These are phyloP conservation scores for Rhodotorula sp. DNA, from an alignment of 1,284 basidiomycete species.

Conservation along the genomic window DNA sequence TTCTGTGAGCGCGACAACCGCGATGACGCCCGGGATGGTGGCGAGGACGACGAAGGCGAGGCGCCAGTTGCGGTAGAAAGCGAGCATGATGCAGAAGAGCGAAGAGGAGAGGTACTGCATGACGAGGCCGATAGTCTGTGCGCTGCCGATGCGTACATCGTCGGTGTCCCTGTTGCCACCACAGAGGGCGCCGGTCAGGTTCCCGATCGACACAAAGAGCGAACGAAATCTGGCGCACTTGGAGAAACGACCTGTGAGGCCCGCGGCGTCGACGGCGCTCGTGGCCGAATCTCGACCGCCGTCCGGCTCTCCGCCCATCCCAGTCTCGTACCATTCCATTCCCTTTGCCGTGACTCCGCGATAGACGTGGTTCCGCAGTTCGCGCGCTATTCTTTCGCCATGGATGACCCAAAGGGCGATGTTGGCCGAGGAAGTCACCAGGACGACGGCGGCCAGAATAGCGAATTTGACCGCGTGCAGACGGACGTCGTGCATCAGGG, in stretches of 20 bases:
- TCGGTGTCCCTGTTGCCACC: conserved; percentile 74
- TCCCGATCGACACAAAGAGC: background rate
- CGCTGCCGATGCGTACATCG: conserved; percentile 81
- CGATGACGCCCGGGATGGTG: conserved; percentile 76
- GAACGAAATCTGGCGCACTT: conserved; percentile 60
- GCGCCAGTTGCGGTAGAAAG: conserved; percentile 73
- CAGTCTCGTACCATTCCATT: conserved; percentile 83
- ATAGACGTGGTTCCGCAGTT: conserved; percentile 70
- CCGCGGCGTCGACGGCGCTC: conserved; percentile 71
- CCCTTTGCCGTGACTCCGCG: conserved; percentile 66
- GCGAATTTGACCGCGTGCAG: conserved; percentile 67
- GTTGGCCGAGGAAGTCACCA: conserved; percentile 55
- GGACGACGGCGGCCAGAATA: conserved; percentile 66
- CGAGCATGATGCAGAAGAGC: conserved; percentile 74
- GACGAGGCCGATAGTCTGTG: conserved; percentile 71
- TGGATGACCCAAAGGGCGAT: conserved; percentile 79
- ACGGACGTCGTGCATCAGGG: conserved; percentile 62
- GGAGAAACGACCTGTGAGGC: conserved; percentile 90
- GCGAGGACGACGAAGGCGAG: conserved; percentile 90
- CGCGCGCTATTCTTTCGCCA: conserved; percentile 74
- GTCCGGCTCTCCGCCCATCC: conserved; percentile 65
- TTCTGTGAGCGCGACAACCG: conserved; percentile 75
- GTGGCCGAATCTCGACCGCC: conserved; percentile 53
- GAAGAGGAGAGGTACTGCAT: conserved; percentile 79
- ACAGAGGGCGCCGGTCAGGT: background rate